Conservation (phyloP, 2,329 filamentous ascomycete species). For the Aspergillus fumigatus region DNA sequence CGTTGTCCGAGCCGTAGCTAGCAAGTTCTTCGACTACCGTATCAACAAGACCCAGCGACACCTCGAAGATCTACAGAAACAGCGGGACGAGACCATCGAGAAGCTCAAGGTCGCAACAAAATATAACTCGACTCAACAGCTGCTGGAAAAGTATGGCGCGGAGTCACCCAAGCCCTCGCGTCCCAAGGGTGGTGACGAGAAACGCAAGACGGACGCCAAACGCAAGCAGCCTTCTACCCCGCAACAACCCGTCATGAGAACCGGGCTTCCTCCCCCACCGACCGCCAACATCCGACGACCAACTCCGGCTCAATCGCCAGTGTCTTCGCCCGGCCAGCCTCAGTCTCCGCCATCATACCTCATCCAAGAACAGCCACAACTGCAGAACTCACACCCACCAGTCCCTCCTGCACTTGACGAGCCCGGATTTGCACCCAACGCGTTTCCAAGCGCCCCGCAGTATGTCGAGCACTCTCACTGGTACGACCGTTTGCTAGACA, state of each 20-base stretch:
- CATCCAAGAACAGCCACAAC: conserved; percentile 8
- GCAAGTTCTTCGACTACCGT: conserved; percentile 74
- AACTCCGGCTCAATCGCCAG: conserved; percentile 10
- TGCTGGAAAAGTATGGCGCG: conserved; percentile 91
- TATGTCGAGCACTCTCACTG: conserved; percentile 58
- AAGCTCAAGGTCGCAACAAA: conserved; percentile 92
- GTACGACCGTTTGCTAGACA: conserved; percentile 92
- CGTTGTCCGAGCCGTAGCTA: conserved; percentile 60
- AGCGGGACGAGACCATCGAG: conserved; percentile 83
- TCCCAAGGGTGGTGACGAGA: conserved; percentile 21
- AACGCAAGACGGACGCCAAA: conserved; percentile 18
- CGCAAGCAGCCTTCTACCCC: conserved; percentile 13
- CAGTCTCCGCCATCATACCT: conserved; percentile 22
- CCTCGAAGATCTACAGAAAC: conserved; percentile 69
- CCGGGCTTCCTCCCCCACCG: conserved; percentile 55
- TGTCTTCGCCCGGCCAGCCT: conserved; percentile 21
- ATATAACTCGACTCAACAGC: conserved; percentile 88
- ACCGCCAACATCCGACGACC: conserved; percentile 58
- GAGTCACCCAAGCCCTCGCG: conserved; percentile 45
- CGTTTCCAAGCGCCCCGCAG: conserved; percentile 35
- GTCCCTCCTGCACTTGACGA: conserved; percentile 28
- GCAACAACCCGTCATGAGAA: conserved; percentile 40
- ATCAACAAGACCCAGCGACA: conserved; percentile 64
- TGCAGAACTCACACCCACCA: conserved; percentile 1
- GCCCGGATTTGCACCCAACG: conserved; percentile 46